Percentiles rank a stretch among this genome's conserved stretches.
Evolutionary conservation across 129 eudicot species (phyloP).

Genomic region (Saposhnikovia divaricata): DNA sequence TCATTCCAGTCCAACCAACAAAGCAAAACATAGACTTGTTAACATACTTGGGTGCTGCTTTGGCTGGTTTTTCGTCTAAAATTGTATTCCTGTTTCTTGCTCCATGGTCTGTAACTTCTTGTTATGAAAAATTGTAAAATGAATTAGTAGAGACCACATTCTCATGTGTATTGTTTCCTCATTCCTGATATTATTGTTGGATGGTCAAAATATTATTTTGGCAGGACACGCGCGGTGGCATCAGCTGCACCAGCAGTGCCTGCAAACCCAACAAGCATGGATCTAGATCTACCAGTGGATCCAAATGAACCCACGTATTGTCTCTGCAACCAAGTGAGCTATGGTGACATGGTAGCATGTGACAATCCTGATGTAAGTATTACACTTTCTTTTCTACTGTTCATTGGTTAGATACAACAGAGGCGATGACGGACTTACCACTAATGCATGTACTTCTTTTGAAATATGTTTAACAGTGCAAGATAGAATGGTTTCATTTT

Average conservation of each 20-base stretch:
- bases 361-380: conserved; percentile 74
- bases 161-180: neutral
- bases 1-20: neutral
- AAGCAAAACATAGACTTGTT: neutral
- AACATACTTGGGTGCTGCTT: neutral
- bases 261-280: conserved; percentile 62
- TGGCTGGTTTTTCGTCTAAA: neutral
- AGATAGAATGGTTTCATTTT: conserved; percentile 93
- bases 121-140: neutral
- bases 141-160: neutral
- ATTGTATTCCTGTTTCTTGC: neutral
- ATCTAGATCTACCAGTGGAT: conserved; percentile 88
- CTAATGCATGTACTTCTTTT: neutral
- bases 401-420: neutral
- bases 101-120: neutral
- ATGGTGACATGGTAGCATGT: conserved; percentile 97
- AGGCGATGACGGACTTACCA: neutral
- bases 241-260: conserved; percentile 25
- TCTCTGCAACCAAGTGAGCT: conserved; percentile 90
- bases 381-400: neutral
- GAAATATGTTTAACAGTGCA: conserved; percentile 42
- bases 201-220: conserved; percentile 4
- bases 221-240: conserved; percentile 51
- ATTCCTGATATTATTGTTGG: neutral
- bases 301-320: conserved; percentile 97